These are phyloP conservation scores for Halenospora varia DNA, from an alignment of 495 filamentous ascomycete species.

Conservation along the genomic window DNA sequence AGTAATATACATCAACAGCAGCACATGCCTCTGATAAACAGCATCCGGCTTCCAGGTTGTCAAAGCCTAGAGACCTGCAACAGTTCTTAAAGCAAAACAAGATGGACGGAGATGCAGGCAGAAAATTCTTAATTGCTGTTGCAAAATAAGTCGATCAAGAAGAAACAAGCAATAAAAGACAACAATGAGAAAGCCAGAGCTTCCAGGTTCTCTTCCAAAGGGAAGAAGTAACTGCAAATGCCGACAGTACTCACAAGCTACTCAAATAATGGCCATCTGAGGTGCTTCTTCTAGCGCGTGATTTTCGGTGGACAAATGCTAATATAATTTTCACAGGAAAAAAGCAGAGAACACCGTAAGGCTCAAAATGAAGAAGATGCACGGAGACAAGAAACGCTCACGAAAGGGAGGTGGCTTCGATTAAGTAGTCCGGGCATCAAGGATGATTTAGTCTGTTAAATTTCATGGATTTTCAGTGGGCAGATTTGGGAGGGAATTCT, in stretches of 20 bases:
- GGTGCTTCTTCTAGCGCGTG: neutral
- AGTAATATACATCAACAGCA: neutral
- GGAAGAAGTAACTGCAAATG: no score
- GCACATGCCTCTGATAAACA: neutral
- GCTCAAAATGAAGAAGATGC: neutral
- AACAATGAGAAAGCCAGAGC: neutral
- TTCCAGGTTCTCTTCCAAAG: no score
- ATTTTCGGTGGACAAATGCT: neutral
- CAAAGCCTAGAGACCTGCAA: neutral
- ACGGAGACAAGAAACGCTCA: neutral
- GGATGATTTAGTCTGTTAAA: neutral
- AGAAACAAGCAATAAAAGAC: neutral
- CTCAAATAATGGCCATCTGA: neutral
- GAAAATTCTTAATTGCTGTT: no score
- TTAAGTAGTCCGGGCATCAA: no score
- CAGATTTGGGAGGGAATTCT: no score
- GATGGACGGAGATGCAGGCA: neutral
- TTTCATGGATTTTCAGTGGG: neutral
- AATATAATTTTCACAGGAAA: neutral
- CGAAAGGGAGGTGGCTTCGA: neutral
- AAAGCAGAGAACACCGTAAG: neutral
- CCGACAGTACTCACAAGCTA: neutral
- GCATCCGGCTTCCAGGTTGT: neutral
- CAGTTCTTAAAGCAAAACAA: neutral
- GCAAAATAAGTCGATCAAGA: neutral